phyloP scores from a whole-genome alignment of 1,284 basidiomycete genomes.

The Xanthoconium separans region DNA sequence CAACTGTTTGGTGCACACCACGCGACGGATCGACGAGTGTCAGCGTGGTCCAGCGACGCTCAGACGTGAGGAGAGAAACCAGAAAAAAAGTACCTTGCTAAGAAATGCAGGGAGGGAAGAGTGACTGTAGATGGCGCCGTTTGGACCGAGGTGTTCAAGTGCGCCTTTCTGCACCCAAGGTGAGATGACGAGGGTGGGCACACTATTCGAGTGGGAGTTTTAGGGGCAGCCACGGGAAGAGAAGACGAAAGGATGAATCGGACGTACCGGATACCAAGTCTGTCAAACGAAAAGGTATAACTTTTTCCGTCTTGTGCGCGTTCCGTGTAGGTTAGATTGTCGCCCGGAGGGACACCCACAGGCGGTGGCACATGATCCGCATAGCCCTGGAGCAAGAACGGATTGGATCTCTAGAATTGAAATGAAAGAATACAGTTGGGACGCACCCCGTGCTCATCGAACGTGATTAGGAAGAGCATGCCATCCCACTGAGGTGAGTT shows the following conservation, averaged over 20 bases:
- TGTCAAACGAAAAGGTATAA: constrained; percentile 27
- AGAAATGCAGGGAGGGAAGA: constrained; percentile 24
- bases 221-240: not conserved
- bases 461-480: constrained; percentile 22
- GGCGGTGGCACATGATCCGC: constrained; percentile 28
- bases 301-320: constrained; percentile 17
- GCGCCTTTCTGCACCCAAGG: constrained; percentile 27
- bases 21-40: not conserved
- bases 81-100: constrained; percentile 13
- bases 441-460: constrained; percentile 28
- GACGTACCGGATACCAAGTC: constrained; percentile 26
- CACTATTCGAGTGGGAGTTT: not conserved
- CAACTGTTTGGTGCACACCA: constrained; percentile 3
- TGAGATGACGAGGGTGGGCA: constrained; percentile 23
- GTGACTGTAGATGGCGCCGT: constrained; percentile 22
- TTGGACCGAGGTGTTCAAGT: constrained; percentile 13
- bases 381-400: constrained; percentile 14
- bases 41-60: too few species aligned
- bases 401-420: not conserved
- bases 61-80: not conserved
- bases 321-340: constrained; percentile 27
- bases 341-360: constrained; percentile 23
- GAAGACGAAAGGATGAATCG: not conserved
- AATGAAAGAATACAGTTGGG: not conserved
- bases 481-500: constrained; percentile 25